These are phyloP conservation scores for Mycena venus DNA, from an alignment of 768 basidiomycete genomes.

Conservation along the genomic window DNA sequence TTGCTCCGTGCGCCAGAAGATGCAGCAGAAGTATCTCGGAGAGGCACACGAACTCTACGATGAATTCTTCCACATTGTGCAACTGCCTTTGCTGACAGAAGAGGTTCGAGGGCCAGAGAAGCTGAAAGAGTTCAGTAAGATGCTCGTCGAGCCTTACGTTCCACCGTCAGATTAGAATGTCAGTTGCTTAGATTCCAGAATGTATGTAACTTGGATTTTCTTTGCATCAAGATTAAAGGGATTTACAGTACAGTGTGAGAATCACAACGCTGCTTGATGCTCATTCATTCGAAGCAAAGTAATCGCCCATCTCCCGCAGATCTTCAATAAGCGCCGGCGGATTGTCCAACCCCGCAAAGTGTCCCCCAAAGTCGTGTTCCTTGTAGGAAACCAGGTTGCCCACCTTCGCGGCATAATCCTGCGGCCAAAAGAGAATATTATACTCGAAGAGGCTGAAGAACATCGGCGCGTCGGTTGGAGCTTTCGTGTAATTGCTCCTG, in stretches of 20 bases:
- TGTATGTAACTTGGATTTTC: conserved; percentile 4
- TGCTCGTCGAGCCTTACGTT: conserved; percentile 87
- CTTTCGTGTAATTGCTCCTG: not conserved
- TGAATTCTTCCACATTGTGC: conserved; percentile 97
- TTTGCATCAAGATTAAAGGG: not conserved
- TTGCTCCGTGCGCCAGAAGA: conserved; percentile 92
- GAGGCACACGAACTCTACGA: conserved; percentile 98
- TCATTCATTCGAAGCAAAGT: not conserved
- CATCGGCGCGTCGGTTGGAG: conserved; percentile 26
- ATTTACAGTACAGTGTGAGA: not conserved
- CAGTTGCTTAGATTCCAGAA: not conserved
- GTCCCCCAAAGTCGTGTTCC: conserved; percentile 27
- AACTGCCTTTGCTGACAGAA: conserved; percentile 94
- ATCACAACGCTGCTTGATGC: not conserved
- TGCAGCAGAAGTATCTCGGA: conserved; percentile 98
- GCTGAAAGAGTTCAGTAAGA: conserved; percentile 92
- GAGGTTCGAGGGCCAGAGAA: conserved; percentile 97
- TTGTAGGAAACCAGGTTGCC: conserved; percentile 25
- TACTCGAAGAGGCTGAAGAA: conserved; percentile 25
- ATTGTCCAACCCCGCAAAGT: conserved; percentile 30
- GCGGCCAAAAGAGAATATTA: conserved; percentile 13
- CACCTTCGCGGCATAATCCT: conserved; percentile 15
- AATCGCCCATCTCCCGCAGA: conserved; percentile 12
- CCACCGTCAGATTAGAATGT: conserved; percentile 60
- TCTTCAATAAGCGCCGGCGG: conserved; percentile 27